phyloP scores from a whole-genome alignment of 164 flowering plant genomes.

The Malania oleifera region DNA sequence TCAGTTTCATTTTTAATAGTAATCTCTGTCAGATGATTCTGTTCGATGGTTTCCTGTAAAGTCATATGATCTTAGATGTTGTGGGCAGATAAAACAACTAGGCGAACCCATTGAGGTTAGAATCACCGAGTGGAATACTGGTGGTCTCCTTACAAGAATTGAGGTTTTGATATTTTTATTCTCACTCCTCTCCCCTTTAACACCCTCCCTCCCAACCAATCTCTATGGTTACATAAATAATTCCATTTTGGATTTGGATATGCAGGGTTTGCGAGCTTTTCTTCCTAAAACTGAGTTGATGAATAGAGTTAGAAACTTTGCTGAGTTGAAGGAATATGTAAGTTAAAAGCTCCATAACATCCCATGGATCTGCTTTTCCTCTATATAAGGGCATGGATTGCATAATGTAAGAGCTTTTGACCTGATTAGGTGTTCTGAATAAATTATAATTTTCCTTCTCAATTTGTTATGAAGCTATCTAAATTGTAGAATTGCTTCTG shows the following conservation, averaged over 20 bases:
- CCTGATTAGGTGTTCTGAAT: too few species aligned
- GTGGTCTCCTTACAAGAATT: conserved; percentile 90
- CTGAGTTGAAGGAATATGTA: conserved; percentile 86
- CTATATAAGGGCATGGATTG: too few species aligned
- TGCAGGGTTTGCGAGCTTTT: conserved; percentile 89
- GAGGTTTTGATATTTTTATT: conserved; percentile 56
- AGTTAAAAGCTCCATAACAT: conserved; percentile 11
- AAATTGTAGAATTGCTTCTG: too few species aligned
- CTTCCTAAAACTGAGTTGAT: conserved; percentile 89
- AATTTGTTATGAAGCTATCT: too few species aligned
- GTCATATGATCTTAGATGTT: background rate
- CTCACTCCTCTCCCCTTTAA: background rate
- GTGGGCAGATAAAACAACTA: conserved; percentile 71
- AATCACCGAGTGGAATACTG: conserved; percentile 94
- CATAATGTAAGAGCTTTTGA: too few species aligned
- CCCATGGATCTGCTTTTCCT: too few species aligned
- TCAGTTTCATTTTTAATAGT: background rate
- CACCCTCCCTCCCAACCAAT: background rate
- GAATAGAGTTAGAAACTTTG: conserved; percentile 56
- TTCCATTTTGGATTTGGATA: conserved; percentile 9
- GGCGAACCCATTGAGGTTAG: conserved; percentile 84
- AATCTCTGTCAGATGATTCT: background rate
- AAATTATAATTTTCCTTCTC: too few species aligned
- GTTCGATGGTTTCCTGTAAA: background rate
- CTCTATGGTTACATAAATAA: background rate